A percentile compares a stretch with the other conserved stretches of the same genome.
These are phyloP conservation scores for Candida suzukii DNA, from an alignment of 805 yeast species.

Conservation along the genomic window DNA sequence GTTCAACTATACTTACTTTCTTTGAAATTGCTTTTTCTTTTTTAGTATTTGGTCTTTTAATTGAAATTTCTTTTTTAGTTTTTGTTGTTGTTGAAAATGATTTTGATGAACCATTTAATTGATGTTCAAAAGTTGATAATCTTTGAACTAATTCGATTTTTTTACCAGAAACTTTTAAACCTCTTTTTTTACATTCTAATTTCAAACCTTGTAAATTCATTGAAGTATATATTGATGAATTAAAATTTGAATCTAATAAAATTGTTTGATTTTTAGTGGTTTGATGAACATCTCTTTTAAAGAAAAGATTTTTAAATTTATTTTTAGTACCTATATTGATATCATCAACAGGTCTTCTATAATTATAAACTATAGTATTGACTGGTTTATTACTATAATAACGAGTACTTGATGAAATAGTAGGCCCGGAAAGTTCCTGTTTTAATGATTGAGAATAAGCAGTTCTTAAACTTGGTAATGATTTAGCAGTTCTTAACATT, in stretches of 20 bases:
- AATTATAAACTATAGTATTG: not conserved
- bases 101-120: not conserved
- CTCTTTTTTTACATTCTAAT: slow-evolving; percentile 51
- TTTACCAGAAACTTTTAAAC: slow-evolving; percentile 54
- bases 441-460: slow-evolving; percentile 19
- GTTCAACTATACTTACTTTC: not conserved
- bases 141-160: slow-evolving; percentile 48
- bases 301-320: slow-evolving; percentile 1
- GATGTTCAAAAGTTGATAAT: slow-evolving; percentile 8
- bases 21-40: slow-evolving; percentile 7
- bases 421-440: too few species aligned
- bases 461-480: slow-evolving; percentile 24
- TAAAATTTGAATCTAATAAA: slow-evolving; percentile 16
- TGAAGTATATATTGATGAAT: slow-evolving; percentile 20
- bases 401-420: slow-evolving; percentile 3
- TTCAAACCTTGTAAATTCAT: slow-evolving; percentile 52
- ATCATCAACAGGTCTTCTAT: not conserved
- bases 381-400: slow-evolving; percentile 5
- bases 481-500: slow-evolving; percentile 28
- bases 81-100: not conserved
- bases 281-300: slow-evolving; percentile 25
- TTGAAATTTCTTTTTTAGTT: not conserved
- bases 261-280: slow-evolving; percentile 26
- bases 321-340: not conserved
- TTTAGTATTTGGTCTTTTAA: not conserved